Evolutionary conservation across 2,329 filamentous ascomycete genomes (phyloP).

Genomic region (Neofusicoccum kwambonambiense): DNA sequence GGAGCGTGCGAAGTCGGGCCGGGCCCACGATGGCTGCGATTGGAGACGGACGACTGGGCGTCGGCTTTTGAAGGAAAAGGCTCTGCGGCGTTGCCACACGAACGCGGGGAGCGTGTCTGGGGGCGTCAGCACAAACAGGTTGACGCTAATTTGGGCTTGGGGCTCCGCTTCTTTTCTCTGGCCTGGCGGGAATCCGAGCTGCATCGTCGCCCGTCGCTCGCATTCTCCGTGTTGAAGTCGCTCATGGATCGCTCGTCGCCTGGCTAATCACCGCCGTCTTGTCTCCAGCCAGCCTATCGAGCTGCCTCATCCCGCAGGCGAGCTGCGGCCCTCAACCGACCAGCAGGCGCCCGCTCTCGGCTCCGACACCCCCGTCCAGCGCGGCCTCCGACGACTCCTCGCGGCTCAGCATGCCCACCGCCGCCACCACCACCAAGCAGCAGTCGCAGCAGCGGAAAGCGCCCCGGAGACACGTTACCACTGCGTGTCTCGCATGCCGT

Average conservation of each 20-base stretch:
- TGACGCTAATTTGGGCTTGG: conserved; percentile 16
- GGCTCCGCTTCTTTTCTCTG: conserved; percentile 15
- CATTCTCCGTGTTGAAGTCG: neutral
- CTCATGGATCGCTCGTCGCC: conserved; percentile 14
- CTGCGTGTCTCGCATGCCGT: conserved; percentile 19
- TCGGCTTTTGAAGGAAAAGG: conserved; percentile 12
- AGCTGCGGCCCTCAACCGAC: conserved; percentile 4
- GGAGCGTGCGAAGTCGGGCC: conserved; percentile 11
- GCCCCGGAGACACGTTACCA: conserved; percentile 17
- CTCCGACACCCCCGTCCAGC: conserved; percentile 9
- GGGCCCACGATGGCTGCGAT: neutral
- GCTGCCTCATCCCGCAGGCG: neutral
- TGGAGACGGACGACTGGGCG: neutral
- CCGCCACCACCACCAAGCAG: neutral
- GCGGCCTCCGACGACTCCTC: neutral
- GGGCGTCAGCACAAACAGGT: conserved; percentile 12
- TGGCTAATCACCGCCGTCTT: neutral
- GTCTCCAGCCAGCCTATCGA: neutral
- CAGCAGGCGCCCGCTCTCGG: neutral
- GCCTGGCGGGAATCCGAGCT: conserved; percentile 1
- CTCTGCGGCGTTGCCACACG: conserved; percentile 13
- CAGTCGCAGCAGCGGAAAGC: conserved; percentile 14
- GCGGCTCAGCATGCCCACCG: conserved; percentile 10
- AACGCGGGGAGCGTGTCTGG: conserved; percentile 14
- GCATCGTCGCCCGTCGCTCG: neutral